Evolutionary conservation across 1,284 basidiomycete species (phyloP).

Genomic region (Mrakiaceae sp.): DNA sequence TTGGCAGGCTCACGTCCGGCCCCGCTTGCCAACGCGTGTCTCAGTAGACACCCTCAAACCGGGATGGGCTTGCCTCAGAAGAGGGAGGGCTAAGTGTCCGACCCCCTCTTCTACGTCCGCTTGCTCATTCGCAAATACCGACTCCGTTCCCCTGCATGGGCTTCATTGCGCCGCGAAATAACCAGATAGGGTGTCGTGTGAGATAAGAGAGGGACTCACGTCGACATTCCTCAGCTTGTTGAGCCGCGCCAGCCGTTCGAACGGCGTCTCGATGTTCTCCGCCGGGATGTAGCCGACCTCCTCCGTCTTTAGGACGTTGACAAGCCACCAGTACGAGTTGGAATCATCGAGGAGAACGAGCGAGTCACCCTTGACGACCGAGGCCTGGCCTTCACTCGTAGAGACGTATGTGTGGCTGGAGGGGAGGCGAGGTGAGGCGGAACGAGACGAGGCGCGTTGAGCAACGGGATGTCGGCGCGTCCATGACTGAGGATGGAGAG

Average conservation of each 20-base stretch:
- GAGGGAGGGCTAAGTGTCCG: too few relatives aligned
- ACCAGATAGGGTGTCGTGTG: too few relatives aligned
- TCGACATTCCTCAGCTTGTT: constrained; percentile 98
- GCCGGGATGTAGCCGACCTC: constrained; percentile 99
- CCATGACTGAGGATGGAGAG: neutral
- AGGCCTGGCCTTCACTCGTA: constrained; percentile 91
- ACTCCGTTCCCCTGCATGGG: too few relatives aligned
- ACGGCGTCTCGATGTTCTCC: constrained; percentile 98
- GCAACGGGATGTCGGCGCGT: neutral
- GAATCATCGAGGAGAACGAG: constrained; percentile 88
- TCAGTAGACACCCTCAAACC: too few relatives aligned
- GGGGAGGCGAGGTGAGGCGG: neutral
- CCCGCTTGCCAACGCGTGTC: too few relatives aligned
- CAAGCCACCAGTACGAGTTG: constrained; percentile 97
- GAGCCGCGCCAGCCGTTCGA: constrained; percentile 83
- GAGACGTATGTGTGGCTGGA: constrained; percentile 74
- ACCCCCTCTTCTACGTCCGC: too few relatives aligned
- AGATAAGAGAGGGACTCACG: constrained; percentile 42
- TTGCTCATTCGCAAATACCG: too few relatives aligned
- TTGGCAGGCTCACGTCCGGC: too few relatives aligned
- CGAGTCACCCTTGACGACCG: constrained; percentile 90
- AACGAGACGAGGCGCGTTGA: too few relatives aligned
- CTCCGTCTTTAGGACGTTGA: constrained; percentile 89
- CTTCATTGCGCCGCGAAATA: too few relatives aligned
- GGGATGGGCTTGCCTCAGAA: too few relatives aligned